These are phyloP conservation scores for Globisporangium apiculatum DNA, from an alignment of 352 stramenopile species.

Conservation along the genomic window DNA sequence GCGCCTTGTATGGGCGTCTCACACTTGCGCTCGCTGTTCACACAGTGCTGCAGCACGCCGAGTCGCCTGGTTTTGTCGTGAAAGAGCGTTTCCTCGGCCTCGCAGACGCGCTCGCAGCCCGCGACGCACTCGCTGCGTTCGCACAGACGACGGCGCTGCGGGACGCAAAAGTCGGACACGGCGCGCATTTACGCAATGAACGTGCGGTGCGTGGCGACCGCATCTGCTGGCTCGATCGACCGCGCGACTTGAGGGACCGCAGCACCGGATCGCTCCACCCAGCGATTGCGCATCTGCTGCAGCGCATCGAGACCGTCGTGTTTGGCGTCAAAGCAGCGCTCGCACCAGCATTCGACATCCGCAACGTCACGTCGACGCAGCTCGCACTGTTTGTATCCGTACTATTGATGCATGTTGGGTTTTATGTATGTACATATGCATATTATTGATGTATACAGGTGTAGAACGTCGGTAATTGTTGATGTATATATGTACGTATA, in stretches of 20 bases:
- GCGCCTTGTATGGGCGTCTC: too few species aligned
- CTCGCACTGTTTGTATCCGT: constrained; percentile 68
- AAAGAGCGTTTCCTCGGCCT: constrained; percentile 40
- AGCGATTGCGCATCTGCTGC: constrained; percentile 36
- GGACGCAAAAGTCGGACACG: constrained; percentile 39
- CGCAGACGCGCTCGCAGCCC: constrained; percentile 23
- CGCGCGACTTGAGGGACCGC: constrained; percentile 20
- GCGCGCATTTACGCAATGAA: constrained; percentile 32
- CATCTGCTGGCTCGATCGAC: constrained; percentile 58
- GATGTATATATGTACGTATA: too few species aligned
- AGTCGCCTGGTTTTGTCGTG: constrained; percentile 49
- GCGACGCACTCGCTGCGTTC: constrained; percentile 28
- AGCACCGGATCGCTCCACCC: constrained; percentile 9
- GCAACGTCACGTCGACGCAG: constrained; percentile 67
- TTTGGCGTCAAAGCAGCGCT: constrained; percentile 45
- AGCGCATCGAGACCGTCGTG: constrained; percentile 43
- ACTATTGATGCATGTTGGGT: neutral
- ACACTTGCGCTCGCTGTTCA: neutral
- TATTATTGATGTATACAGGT: neutral
- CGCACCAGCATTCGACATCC: constrained; percentile 35
- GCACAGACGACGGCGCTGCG: constrained; percentile 26
- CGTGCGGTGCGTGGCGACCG: constrained; percentile 45
- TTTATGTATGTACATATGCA: neutral
- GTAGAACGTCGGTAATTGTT: neutral
- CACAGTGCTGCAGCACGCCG: constrained; percentile 36